Evolutionary conservation across 1,139 yeast genomes (phyloP).

Genomic region (Hanseniaspora uvarum): DNA sequence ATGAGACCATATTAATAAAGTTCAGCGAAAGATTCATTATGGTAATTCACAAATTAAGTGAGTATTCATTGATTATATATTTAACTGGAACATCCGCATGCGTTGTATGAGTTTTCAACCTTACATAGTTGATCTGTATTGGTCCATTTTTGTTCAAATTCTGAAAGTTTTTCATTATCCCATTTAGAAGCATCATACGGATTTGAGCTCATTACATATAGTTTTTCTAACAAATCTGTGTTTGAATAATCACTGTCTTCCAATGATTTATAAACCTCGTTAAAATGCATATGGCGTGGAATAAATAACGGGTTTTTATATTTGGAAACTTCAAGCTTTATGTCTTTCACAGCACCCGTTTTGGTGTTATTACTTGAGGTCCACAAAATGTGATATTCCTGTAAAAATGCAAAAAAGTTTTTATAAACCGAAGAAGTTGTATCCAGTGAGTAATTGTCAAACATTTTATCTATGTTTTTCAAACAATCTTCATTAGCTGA

Average conservation of each 20-base stretch:
- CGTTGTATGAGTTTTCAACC: constrained; percentile 1
- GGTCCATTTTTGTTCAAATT: constrained; percentile 46
- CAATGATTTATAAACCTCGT: constrained; percentile 56
- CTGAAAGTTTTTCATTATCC: constrained; percentile 51
- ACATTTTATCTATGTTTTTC: constrained; percentile 24
- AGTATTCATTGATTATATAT: too few relatives aligned
- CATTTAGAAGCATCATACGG: constrained; percentile 53
- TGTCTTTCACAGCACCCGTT: constrained; percentile 19
- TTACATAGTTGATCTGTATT: constrained; percentile 4
- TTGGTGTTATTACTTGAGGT: constrained; percentile 24
- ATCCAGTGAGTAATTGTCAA: constrained; percentile 30
- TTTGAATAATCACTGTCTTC: constrained; percentile 23
- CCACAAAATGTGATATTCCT: constrained; percentile 22
- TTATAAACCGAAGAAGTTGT: constrained; percentile 36
- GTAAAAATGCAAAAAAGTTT: constrained; percentile 35
- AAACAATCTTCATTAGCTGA: constrained; percentile 21
- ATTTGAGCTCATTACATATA: constrained; percentile 51
- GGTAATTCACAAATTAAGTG: too few relatives aligned
- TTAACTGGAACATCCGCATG: constrained; percentile 18
- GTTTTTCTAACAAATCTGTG: constrained; percentile 39
- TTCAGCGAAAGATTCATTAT: too few relatives aligned
- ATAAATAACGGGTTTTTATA: constrained; percentile 64
- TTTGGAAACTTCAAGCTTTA: constrained; percentile 32
- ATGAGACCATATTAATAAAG: too few relatives aligned
- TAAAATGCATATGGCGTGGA: constrained; percentile 79